Base-by-base conservation (phyloP, 805 yeast species). In the Ogataea pignaliae region DNA sequence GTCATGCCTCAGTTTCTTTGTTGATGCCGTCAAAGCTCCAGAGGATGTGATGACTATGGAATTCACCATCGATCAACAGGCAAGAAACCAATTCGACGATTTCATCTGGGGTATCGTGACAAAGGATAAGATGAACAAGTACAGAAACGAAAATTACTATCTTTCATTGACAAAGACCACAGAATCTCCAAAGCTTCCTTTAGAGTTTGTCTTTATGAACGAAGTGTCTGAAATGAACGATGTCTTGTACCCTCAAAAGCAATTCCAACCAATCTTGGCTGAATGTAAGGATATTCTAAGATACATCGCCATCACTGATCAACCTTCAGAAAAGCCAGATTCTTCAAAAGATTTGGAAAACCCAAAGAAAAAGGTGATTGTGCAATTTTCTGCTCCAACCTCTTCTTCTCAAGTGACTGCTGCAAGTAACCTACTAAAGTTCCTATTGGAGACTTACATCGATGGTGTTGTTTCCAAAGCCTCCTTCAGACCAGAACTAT, bases 151-250 rank as follows among this genome's bases (percentile, higher is more conserved):
- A 45, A 83, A 85, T 68, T 93, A 88, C 69, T 91, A 71, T 66
- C 71, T 91, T 59, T 85, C 96, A 2, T 74, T 90, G 59, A 87
- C 98, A 52, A 86, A 79, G 54, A 87, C 96, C 35, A 56, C 83
- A 35, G 95, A 88, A 61, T 79, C 85, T 21, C 62, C 74, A 26
- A 73, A 76, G 52, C 71, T 91, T 55, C 96, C 97, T 31, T 55
- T 68, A 37, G 79, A 85, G 51, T 86, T 75, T 59, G 96, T 88
- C 26, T 88, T 79, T 68, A 90, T 93, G 98, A 73, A 85, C 55
- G 99, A 93, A 72, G 79, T 79, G 45, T 74, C 81, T 48, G 98
- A 91, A 63, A 73, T 87, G 69, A 88, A 83, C 52, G 88, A 80
- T 5, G 69, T 78, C 45, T 68, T 86, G 41, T 72, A 75, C 52